Evolutionary conservation across 2,329 filamentous ascomycete genomes (phyloP), one percentile per base, ranked within the genome.

Genomic region (Pyrenochaeta sp.): DNA sequence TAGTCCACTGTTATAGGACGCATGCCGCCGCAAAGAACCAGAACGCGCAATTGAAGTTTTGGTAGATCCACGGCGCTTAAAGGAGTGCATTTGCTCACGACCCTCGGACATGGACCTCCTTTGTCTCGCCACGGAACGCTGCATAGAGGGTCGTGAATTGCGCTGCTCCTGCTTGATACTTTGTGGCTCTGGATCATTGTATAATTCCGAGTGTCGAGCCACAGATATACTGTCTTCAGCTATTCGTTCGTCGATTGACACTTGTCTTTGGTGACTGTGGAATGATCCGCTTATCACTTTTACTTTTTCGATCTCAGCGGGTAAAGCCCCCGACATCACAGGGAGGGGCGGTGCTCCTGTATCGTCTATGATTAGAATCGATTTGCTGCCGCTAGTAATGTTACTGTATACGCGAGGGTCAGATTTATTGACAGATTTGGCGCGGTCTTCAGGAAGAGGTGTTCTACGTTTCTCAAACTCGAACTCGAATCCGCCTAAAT

Each of bases 321-420:
- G 65, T n/a, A 85, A 69, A 34, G 80, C 80, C 8, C 82, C 84
- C 8, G 84, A 81, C 84, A 88, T 85, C 9, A 79, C 65, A n/a
- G 83, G 74, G 8, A 86, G 79, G 5, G 80, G 78, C 0, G 88
- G 90, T 32, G 72, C 54, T 5, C 87, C 87, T 57, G 85, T 87
- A 62, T 85, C 85, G 66, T 96, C 91, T 36, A 96, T 88, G 70
- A 97, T 96, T 54, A 97, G 85, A 64, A 97, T 96, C 0, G 92
- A 96, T 72, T 93, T 90, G 81, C 92, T 96, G n/a, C 92, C 91
- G 10, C 84, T 83, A 0, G 92, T 95, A 44, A 94, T 86, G 54
- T 82, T 81, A 62, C 85, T 87, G 51, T 81, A 71, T 36, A 78
- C 73, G 19, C 74, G 65, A 84, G 77, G 52, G 64, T 72, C 57